These are phyloP conservation scores for Wickerhamiella shivajii DNA, from an alignment of 805 yeast species.

Conservation along the genomic window DNA sequence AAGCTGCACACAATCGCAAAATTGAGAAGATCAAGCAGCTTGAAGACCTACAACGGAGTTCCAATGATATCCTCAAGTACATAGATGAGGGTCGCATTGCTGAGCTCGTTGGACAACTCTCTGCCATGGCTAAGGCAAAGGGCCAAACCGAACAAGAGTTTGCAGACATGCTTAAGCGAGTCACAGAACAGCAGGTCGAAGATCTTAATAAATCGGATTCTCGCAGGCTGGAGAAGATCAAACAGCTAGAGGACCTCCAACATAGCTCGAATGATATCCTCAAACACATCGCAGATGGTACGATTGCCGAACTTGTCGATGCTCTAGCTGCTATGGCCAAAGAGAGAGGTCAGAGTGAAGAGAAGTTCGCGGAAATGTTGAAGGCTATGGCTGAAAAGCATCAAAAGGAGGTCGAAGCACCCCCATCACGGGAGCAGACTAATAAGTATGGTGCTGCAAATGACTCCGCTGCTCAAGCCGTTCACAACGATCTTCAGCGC, in stretches of 20 bases:
- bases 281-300: slow-evolving; percentile 21
- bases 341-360: slow-evolving; percentile 4
- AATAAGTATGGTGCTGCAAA: too few relatives aligned
- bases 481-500: too few relatives aligned
- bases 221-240: slow-evolving; percentile 34
- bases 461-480: too few relatives aligned
- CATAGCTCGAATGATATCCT: slow-evolving; percentile 49
- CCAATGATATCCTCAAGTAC: slow-evolving; percentile 44
- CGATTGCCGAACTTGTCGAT: slow-evolving; percentile 13
- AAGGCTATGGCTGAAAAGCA: too few relatives aligned
- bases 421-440: too few relatives aligned
- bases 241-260: slow-evolving; percentile 58
- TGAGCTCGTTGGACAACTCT: slow-evolving; percentile 9
- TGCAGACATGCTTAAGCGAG: not conserved
- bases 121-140: not conserved
- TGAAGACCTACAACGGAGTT: slow-evolving; percentile 49
- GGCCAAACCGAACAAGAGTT: slow-evolving; percentile 1
- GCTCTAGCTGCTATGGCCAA: slow-evolving; percentile 14
- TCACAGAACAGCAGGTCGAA: not conserved
- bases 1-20: slow-evolving; percentile 1
- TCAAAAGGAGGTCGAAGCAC: too few relatives aligned
- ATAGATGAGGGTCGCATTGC: slow-evolving; percentile 9
- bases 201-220: not conserved
- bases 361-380: slow-evolving; percentile 6
- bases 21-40: slow-evolving; percentile 36